Evolutionary conservation across 2,329 filamentous ascomycete genomes (phyloP).

Genomic region (Xylaria sp.): DNA sequence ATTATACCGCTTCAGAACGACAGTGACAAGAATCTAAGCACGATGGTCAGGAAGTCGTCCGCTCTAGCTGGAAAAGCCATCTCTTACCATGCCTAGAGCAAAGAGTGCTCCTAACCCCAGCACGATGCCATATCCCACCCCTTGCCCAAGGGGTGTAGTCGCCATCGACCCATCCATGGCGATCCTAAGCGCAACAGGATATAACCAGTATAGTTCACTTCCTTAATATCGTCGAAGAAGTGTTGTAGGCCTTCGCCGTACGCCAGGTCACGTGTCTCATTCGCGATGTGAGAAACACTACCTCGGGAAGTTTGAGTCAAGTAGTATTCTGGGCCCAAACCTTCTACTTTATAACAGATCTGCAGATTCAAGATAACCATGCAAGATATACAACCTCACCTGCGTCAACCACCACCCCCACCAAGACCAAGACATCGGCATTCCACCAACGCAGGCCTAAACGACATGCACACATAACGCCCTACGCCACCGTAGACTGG

Average conservation of each 20-base stretch:
- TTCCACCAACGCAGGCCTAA: not conserved
- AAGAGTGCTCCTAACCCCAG: conserved; percentile 79
- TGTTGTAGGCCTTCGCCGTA: not conserved
- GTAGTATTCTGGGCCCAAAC: not conserved
- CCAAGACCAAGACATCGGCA: conserved; percentile 4
- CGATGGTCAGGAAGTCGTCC: conserved; percentile 5
- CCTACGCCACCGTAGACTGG: conserved; percentile 10
- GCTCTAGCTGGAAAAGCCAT: not conserved
- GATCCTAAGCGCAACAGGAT: not conserved
- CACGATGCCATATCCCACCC: conserved; percentile 81
- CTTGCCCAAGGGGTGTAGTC: conserved; percentile 61
- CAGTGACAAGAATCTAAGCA: conserved; percentile 71
- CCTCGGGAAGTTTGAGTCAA: not conserved
- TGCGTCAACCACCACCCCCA: conserved; percentile 11
- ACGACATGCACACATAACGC: conserved; percentile 18
- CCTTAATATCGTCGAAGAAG: too few species aligned
- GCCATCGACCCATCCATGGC: conserved; percentile 27
- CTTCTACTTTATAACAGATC: conserved; percentile 27
- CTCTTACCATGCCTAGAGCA: conserved; percentile 72
- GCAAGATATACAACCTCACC: not conserved
- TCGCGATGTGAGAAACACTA: not conserved
- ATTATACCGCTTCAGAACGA: conserved; percentile 70
- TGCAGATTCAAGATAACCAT: not conserved
- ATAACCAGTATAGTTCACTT: too few species aligned
- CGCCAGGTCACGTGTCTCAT: not conserved